Evolutionary conservation across 495 filamentous ascomycete genomes (phyloP).

Genomic region (Sordaria brevicollis): DNA sequence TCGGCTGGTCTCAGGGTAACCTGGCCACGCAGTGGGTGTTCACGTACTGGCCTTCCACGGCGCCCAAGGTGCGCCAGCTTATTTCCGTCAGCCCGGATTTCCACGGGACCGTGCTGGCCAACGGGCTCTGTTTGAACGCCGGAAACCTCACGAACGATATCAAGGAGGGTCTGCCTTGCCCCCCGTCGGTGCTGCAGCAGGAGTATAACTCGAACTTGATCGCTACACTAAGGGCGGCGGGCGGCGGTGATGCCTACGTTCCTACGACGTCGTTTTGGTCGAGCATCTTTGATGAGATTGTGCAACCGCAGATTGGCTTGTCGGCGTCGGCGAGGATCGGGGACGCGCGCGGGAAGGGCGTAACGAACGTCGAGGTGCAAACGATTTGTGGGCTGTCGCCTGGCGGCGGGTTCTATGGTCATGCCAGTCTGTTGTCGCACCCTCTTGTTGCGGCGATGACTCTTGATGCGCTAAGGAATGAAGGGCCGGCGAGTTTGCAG

Average conservation of each 20-base stretch:
- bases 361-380: conserved; percentile 37
- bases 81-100: conserved; percentile 37
- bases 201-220: conserved; percentile 31
- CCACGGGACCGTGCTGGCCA: conserved; percentile 29
- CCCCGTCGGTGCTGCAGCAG: conserved; percentile 33
- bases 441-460: conserved; percentile 32
- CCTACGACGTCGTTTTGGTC: conserved; percentile 41
- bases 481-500: conserved; percentile 17
- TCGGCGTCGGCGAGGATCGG: conserved; percentile 32
- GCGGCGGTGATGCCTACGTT: conserved; percentile 39
- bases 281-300: conserved; percentile 31
- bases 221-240: conserved; percentile 22
- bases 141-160: neutral
- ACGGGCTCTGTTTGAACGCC: conserved; percentile 12
- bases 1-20: conserved; percentile 42
- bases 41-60: conserved; percentile 43
- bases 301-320: conserved; percentile 33
- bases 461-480: conserved; percentile 32
- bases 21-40: conserved; percentile 40
- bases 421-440: conserved; percentile 36
- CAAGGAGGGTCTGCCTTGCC: conserved; percentile 14
- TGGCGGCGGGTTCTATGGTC: conserved; percentile 32
- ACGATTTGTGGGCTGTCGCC: conserved; percentile 22
- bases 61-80: conserved; percentile 24
- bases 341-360: conserved; percentile 27